Percentiles rank a stretch among this genome's conserved stretches.
Evolutionary conservation across 2,329 filamentous ascomycete species (phyloP).

Genomic region (Fusarium sp.): DNA sequence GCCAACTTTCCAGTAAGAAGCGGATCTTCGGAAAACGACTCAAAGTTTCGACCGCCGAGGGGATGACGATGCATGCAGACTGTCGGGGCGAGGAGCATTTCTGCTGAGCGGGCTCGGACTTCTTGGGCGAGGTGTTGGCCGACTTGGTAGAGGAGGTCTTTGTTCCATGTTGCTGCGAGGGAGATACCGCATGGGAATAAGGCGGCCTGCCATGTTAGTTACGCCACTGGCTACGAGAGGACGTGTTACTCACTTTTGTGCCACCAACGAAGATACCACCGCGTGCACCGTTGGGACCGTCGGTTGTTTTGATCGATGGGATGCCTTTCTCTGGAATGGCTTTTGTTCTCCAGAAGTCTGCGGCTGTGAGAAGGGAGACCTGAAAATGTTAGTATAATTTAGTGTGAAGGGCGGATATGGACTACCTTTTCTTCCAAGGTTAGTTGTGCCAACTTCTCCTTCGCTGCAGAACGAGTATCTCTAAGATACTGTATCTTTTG

Average conservation of each 20-base stretch:
- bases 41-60: slow-evolving; percentile 86
- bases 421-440: slow-evolving; percentile 68
- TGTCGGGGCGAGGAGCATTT: slow-evolving; percentile 80
- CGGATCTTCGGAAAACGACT: slow-evolving; percentile 88
- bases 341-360: slow-evolving; percentile 77
- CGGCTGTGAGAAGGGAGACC: slow-evolving; percentile 69
- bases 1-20: slow-evolving; percentile 79
- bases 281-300: slow-evolving; percentile 77
- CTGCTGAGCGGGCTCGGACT: slow-evolving; percentile 76
- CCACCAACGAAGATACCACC: slow-evolving; percentile 76
- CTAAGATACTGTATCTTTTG: slow-evolving; percentile 51
- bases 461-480: slow-evolving; percentile 56
- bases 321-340: slow-evolving; percentile 71
- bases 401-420: background rate
- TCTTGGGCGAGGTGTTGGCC: slow-evolving; percentile 79
- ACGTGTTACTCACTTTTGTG: slow-evolving; percentile 60
- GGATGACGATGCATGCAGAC: slow-evolving; percentile 86
- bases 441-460: slow-evolving; percentile 63
- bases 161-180: slow-evolving; percentile 83
- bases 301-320: slow-evolving; percentile 73
- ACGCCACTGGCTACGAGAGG: rapidly evolving
- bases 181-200: slow-evolving; percentile 84
- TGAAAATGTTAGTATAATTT: slow-evolving; percentile 43
- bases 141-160: slow-evolving; percentile 73
- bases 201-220: slow-evolving; percentile 65